These are phyloP conservation scores for Chara braunii DNA, from an alignment of 139 green algal species.

Conservation along the genomic window DNA sequence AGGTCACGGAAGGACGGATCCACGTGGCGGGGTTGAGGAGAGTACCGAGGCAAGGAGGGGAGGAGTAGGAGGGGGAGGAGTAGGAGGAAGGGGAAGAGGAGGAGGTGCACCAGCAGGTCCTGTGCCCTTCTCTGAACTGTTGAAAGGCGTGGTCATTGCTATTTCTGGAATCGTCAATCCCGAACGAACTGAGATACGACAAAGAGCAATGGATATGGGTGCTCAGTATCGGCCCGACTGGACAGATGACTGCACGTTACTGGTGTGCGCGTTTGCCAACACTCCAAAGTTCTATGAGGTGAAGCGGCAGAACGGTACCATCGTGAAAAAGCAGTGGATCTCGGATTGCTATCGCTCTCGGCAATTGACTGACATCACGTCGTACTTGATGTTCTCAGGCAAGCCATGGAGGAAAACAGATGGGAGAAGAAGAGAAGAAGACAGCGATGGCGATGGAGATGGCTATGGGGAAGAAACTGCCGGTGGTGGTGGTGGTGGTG, in stretches of 20 bases:
- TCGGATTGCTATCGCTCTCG: neutral
- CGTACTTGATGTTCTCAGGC: neutral
- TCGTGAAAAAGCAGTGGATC: conserved; percentile 11
- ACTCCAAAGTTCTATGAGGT: conserved; percentile 23
- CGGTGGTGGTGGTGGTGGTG: neutral
- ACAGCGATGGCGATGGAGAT: neutral
- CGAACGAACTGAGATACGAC: conserved; percentile 8
- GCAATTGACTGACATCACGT: neutral
- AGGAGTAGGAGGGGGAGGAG: no score
- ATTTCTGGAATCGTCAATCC: conserved; percentile 25
- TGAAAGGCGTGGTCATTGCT: conserved; percentile 18
- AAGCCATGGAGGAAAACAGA: conserved; percentile 9
- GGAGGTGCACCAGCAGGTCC: no score
- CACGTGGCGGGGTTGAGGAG: no score
- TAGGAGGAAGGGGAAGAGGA: no score
- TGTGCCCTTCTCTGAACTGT: neutral
- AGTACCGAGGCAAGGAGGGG: no score
- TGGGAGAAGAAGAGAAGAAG: neutral
- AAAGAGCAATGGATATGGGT: conserved; percentile 25
- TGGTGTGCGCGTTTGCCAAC: conserved; percentile 23
- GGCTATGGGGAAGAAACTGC: neutral
- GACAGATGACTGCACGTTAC: conserved; percentile 17
- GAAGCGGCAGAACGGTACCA: conserved; percentile 14
- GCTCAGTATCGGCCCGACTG: conserved; percentile 21
- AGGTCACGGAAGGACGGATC: no score